Base-by-base conservation (phyloP, 2,329 filamentous ascomycete species). In the Rutstroemia sp. region DNA sequence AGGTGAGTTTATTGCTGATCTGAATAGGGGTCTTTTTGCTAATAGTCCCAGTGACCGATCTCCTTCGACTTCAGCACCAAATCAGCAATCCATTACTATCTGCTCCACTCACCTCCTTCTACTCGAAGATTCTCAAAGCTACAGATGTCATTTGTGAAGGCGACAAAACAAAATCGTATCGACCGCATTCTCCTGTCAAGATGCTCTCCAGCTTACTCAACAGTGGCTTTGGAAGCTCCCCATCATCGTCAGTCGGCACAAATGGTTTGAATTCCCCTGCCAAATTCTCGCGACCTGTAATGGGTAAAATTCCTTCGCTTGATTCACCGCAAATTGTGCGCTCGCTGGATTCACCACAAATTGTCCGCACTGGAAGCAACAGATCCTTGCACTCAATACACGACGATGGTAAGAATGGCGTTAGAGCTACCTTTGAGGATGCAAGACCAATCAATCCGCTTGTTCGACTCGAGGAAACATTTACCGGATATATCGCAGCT, bases 181-280 rank as follows among this genome's bases (percentile, higher is more conserved):
- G 92, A 9, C 84, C 84, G 4, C 82, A 86, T n/a, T 96, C 92
- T 0, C 92, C 92, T 0, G 89, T 95, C 48, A 97, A 96, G 70
- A 78, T 96, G 66, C 76, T 97, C 16, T 95, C 92, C 0, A 95
- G 81, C 66, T 82, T 96, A 54, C 83, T 95, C 64, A 81, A 83
- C 37, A 81, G 83, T 23, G 80, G 78, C 56, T 71, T 77, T 37
- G 77, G 75, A 59, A 73, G 71, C 38, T 70, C 73, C 12, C 72
- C 49, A 64, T 63, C 62, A 57, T 62, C 70, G 2, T 57, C 69
- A 69, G 56, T 73, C 17, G 72, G 73, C 19, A 19, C 17, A 7
- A 14, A 65, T 17, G 48, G 58, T 19, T 60, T 70, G 6, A 64
- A 64, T 1, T 55, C 52, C 34, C 51, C 51, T n/a, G 42, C 27